Percentiles rank a stretch among this genome's conserved stretches.
phyloP scores from a whole-genome alignment of 345 rosid species.

The Excoecaria cochinchinensis region DNA sequence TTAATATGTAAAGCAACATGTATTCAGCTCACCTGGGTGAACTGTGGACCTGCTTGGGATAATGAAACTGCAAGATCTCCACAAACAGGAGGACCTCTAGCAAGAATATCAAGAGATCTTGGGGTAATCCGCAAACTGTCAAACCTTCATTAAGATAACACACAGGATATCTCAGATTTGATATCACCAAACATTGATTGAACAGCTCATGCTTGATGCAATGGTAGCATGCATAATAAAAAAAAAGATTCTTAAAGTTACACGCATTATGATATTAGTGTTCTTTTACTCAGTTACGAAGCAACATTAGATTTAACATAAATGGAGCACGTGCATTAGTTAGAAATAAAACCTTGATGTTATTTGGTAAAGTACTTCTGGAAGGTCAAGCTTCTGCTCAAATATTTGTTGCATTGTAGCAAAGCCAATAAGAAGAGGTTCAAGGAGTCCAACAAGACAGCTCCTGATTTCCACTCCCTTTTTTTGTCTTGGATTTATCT shows the following conservation, averaged over 20 bases:
- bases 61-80: constrained; percentile 97
- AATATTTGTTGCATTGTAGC: constrained; percentile 94
- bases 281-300: neutral
- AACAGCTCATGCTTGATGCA: constrained; percentile 6
- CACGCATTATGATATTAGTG: neutral
- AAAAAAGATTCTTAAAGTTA: constrained; percentile 1
- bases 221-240: constrained; percentile 16
- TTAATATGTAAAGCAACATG: constrained; percentile 5
- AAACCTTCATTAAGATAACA: constrained; percentile 53
- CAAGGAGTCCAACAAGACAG: constrained; percentile 94
- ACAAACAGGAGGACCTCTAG: constrained; percentile 87
- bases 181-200: constrained; percentile 8
- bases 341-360: constrained; percentile 65
- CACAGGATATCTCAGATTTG: constrained; percentile 26
- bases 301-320: neutral
- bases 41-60: constrained; percentile 96
- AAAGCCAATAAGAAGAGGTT: constrained; percentile 98
- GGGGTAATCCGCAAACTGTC: constrained; percentile 97
- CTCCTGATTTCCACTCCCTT: constrained; percentile 83
- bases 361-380: constrained; percentile 90
- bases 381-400: constrained; percentile 88
- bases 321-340: constrained; percentile 10
- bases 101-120: constrained; percentile 85
- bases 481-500: constrained; percentile 83
- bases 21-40: constrained; percentile 74